Evolutionary conservation across 108 stramenopile species (phyloP).

Genomic region (Fragilariopsis cylindrus): DNA sequence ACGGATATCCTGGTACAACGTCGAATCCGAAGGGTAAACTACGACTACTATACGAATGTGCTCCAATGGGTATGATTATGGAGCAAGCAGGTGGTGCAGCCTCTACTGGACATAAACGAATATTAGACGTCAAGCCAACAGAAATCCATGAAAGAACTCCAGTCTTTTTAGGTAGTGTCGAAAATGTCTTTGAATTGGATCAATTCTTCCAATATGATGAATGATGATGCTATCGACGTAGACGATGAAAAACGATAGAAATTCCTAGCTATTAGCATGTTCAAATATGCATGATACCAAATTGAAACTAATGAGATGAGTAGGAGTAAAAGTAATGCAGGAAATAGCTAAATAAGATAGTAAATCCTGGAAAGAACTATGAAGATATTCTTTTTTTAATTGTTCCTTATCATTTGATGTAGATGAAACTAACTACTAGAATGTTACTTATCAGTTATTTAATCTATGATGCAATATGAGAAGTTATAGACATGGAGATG

Average conservation of each 20-base stretch:
- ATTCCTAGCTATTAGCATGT: neutral
- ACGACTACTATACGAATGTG: constrained; percentile 88
- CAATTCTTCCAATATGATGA: constrained; percentile 83
- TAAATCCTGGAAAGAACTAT: neutral
- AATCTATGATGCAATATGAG: neutral
- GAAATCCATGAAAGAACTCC: constrained; percentile 92
- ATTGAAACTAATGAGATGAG: neutral
- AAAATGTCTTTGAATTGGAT: constrained; percentile 89
- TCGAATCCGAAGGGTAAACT: constrained; percentile 87
- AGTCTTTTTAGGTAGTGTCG: constrained; percentile 78
- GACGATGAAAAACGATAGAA: neutral
- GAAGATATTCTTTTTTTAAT: neutral
- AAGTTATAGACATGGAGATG: neutral
- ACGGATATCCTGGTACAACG: constrained; percentile 94
- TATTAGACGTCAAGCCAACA: constrained; percentile 79
- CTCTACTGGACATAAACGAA: constrained; percentile 87
- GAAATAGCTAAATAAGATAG: neutral
- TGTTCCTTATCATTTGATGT: no score
- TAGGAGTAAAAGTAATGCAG: neutral
- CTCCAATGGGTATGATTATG: constrained; percentile 98
- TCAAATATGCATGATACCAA: neutral
- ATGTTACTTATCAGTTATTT: neutral
- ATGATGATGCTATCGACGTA: constrained; percentile 19
- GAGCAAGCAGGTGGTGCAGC: constrained; percentile 98
- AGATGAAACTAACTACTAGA: neutral